phyloP scores from a whole-genome alignment of 148 eudicot species.

The Fagopyrum esculentum region DNA sequence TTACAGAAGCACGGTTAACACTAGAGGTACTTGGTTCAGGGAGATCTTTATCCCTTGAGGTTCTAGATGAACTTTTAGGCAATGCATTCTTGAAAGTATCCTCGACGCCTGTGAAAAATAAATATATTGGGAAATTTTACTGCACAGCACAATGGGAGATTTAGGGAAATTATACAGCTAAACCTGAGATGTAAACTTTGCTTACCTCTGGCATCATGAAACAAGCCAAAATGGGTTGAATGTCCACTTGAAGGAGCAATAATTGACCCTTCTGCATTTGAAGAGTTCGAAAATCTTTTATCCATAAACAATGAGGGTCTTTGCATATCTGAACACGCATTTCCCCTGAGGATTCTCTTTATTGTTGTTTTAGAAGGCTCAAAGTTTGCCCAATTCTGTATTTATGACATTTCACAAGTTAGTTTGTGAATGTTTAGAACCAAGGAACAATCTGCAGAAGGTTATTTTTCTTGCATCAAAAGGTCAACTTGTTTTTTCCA shows the following conservation, averaged over 20 bases:
- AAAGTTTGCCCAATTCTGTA: constrained; percentile 75
- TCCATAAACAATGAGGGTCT: constrained; percentile 31
- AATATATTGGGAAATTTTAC: neutral
- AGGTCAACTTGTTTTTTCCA: neutral
- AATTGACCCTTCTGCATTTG: constrained; percentile 27
- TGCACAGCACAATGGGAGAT: neutral
- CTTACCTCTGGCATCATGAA: constrained; percentile 44
- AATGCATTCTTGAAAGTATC: constrained; percentile 26
- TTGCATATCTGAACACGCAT: constrained; percentile 25
- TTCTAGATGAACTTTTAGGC: constrained; percentile 26
- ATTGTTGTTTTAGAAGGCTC: constrained; percentile 83
- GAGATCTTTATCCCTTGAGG: constrained; percentile 22
- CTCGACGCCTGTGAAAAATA: constrained; percentile 34
- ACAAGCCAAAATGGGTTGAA: constrained; percentile 18
- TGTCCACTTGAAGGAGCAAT: constrained; percentile 23
- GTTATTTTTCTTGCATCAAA: neutral
- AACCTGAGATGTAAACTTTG: neutral
- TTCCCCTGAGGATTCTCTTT: constrained; percentile 45
- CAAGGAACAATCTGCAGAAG: neutral
- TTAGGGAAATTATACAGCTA: neutral
- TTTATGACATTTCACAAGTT: constrained; percentile 13
- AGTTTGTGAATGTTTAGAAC: neutral
- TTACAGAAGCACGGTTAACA: constrained; percentile 17
- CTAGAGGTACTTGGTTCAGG: constrained; percentile 21
- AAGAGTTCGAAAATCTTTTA: constrained; percentile 30